Evolutionary conservation across 2,329 filamentous ascomycete species (phyloP).

Genomic region (Phialocephala sp.): DNA sequence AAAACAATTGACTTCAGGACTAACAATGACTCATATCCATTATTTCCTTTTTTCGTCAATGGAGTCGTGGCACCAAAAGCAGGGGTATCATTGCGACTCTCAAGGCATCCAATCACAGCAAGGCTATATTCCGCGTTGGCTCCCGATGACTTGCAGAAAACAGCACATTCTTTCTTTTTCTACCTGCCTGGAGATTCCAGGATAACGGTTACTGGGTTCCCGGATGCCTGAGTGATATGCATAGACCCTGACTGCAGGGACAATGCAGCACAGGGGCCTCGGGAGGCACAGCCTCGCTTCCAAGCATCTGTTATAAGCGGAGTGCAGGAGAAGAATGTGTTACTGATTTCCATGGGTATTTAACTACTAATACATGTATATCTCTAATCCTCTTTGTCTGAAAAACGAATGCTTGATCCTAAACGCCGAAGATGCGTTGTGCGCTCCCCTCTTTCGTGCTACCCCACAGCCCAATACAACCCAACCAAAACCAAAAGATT

Average conservation of each 20-base stretch:
- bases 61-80: neutral
- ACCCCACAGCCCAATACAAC: constrained; percentile 6
- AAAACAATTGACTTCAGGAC: neutral
- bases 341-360: constrained; percentile 10
- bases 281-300: neutral
- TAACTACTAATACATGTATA: neutral
- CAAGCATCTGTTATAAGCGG: neutral
- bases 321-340: neutral
- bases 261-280: neutral
- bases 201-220: neutral
- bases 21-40: neutral
- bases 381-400: neutral
- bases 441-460: neutral
- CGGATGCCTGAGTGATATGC: neutral
- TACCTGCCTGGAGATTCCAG: neutral
- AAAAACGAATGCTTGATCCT: constrained; percentile 2
- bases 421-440: constrained; percentile 12
- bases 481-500: neutral
- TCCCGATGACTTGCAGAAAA: neutral
- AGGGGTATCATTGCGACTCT: neutral
- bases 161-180: neutral
- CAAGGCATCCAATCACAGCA: constrained; percentile 10
- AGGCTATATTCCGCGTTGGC: neutral
- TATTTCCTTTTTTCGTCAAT: neutral
- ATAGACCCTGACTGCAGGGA: no score